These are phyloP conservation scores for Mycena haematopus DNA, from an alignment of 768 basidiomycete genomes.

Conservation along the genomic window DNA sequence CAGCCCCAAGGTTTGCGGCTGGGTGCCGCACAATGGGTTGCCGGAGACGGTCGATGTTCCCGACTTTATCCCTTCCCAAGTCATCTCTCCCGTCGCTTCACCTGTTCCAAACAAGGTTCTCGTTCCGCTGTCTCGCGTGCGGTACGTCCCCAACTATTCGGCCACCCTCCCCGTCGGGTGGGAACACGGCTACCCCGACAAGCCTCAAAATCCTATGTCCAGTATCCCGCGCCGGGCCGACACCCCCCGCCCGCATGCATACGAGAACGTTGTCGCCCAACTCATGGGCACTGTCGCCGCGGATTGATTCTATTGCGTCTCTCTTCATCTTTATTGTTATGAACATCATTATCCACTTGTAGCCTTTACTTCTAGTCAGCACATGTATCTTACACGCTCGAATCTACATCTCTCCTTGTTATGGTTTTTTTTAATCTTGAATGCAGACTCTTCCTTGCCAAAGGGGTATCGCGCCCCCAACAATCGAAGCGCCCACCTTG, in stretches of 20 bases:
- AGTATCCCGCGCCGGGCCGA: background rate
- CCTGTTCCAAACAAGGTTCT: background rate
- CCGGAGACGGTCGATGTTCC: constrained; percentile 2
- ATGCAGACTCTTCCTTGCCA: no score
- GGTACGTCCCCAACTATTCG: background rate
- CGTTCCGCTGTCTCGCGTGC: background rate
- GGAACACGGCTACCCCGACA: background rate
- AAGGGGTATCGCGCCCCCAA: no score
- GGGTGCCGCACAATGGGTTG: constrained; percentile 8
- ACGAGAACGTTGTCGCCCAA: constrained; percentile 1
- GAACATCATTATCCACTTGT: constrained; percentile 22
- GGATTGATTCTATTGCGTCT: background rate
- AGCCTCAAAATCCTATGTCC: background rate
- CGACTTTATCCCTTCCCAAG: background rate
- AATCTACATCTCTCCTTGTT: constrained; percentile 42
- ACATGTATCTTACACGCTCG: constrained; percentile 10
- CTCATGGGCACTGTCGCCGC: background rate
- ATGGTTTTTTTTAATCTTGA: no score
- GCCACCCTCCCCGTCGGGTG: background rate
- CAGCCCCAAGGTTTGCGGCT: constrained; percentile 37
- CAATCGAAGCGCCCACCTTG: no score
- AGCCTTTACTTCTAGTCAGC: constrained; percentile 17
- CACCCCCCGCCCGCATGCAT: background rate
- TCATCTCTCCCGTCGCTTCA: background rate
- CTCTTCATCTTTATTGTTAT: constrained; percentile 19